These are phyloP conservation scores for Microcera coccophila DNA, from an alignment of 2,329 filamentous ascomycete species.

Conservation along the genomic window DNA sequence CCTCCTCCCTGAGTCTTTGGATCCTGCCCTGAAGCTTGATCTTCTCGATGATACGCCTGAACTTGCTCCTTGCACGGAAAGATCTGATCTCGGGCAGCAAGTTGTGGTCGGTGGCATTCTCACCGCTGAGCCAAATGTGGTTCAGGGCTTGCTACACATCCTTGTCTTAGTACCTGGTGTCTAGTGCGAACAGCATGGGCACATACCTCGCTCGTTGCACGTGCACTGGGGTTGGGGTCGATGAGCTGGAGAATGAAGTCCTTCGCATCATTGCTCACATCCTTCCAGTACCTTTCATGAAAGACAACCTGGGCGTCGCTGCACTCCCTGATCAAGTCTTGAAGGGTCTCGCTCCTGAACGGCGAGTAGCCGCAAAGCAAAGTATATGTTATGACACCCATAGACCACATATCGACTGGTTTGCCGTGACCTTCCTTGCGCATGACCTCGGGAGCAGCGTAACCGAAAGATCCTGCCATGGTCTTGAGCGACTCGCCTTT, in stretches of 20 bases:
- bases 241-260: conserved; percentile 84
- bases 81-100: conserved; percentile 93
- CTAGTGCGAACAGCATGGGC: conserved; percentile 2
- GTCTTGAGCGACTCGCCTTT: conserved; percentile 91
- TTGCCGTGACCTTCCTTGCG: conserved; percentile 96
- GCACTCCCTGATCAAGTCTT: conserved; percentile 93
- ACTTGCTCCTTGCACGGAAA: conserved; percentile 85
- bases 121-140: conserved; percentile 85
- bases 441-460: conserved; percentile 98
- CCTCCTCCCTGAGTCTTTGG: conserved; percentile 87
- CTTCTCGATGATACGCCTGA: conserved; percentile 90
- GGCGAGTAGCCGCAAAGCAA: conserved; percentile 97
- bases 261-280: conserved; percentile 92
- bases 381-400: conserved; percentile 98
- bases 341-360: conserved; percentile 90
- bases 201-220: conserved; percentile 71
- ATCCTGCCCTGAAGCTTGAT: conserved; percentile 96
- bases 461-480: conserved; percentile 98
- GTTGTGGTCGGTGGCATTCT: conserved; percentile 92
- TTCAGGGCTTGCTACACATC: conserved; percentile 63
- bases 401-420: conserved; percentile 98
- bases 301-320: conserved; percentile 80
- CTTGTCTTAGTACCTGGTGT: conserved; percentile 15
- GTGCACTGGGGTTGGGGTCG: conserved; percentile 70
- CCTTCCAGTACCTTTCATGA: conserved; percentile 98